Percentiles rank a stretch among this genome's conserved stretches.
Conservation (phyloP, 176 grass and related monocot genomes). For the Aegilops speltoides region DNA sequence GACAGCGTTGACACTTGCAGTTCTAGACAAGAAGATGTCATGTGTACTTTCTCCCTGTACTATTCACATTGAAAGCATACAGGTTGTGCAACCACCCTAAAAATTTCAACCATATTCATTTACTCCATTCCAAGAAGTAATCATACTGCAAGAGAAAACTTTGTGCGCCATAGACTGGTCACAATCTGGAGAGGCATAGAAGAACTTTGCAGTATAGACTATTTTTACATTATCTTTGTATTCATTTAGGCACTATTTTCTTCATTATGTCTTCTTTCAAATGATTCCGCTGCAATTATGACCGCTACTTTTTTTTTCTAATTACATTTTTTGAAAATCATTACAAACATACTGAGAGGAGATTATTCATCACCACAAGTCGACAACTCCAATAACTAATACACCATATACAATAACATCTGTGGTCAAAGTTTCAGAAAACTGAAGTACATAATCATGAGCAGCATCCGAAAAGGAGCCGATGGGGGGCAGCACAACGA, state of each 20-base stretch:
- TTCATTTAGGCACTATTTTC: no score
- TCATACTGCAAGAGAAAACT: background rate
- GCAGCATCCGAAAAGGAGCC: background rate
- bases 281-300: no score
- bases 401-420: no score
- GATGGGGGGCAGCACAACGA: background rate
- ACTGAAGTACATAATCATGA: background rate
- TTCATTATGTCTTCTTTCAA: no score
- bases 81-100: background rate
- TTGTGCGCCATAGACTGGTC: background rate
- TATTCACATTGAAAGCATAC: slow-evolving; percentile 43
- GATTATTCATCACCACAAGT: background rate
- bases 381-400: background rate
- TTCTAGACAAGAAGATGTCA: slow-evolving; percentile 14
- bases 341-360: background rate
- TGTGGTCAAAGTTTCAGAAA: background rate
- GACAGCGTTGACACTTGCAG: slow-evolving; percentile 22
- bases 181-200: background rate
- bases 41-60: background rate
- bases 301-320: background rate
- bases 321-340: background rate
- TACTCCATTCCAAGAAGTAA: background rate
- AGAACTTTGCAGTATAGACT: no score
- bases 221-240: no score
- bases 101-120: slow-evolving; percentile 2